Conservation (phyloP, 2,329 filamentous ascomycete species). For the Tolypocladium endophyticum region DNA sequence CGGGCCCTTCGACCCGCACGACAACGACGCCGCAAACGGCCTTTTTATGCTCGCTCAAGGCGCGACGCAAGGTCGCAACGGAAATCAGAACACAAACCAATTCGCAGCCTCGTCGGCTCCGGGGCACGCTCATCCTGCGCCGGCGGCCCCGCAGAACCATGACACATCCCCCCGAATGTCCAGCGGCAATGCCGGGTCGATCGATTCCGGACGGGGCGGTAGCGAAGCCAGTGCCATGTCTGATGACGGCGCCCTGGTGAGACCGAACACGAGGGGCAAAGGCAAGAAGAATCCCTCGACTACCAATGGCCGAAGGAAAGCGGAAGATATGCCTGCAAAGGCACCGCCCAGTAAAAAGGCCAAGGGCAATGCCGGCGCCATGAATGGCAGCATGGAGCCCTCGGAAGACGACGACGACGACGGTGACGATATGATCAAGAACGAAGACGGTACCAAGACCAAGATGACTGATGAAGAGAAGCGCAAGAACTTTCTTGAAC, state of each 20-base stretch:
- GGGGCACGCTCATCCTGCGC: conserved; percentile 37
- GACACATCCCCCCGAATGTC: conserved; percentile 42
- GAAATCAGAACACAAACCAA: conserved; percentile 37
- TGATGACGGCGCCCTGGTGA: conserved; percentile 61
- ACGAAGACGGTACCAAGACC: conserved; percentile 47
- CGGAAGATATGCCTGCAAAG: conserved; percentile 55
- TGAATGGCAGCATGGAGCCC: conserved; percentile 22
- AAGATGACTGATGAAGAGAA: conserved; percentile 99
- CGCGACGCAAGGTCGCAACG: conserved; percentile 59
- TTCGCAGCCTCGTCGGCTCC: conserved; percentile 36
- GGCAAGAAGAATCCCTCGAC: conserved; percentile 54
- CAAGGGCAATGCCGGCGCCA: conserved; percentile 32
- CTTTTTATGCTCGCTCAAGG: conserved; percentile 76
- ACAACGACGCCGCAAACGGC: conserved; percentile 91
- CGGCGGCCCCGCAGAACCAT: conserved; percentile 20
- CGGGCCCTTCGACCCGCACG: conserved; percentile 75
- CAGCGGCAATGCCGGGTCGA: conserved; percentile 34
- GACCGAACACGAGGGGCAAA: conserved; percentile 54
- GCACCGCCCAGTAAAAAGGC: conserved; percentile 58
- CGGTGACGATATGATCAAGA: conserved; percentile 35
- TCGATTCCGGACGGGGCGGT: conserved; percentile 38
- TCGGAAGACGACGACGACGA: conserved; percentile 46
- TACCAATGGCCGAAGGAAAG: conserved; percentile 65
- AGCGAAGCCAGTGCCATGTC: conserved; percentile 64
- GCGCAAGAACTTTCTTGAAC: conserved; percentile 91